A percentile compares a stretch with the other conserved stretches of the same genome.
These are phyloP conservation scores for Digitaria exilis DNA, from an alignment of 202 grass and related monocot species.

Conservation along the genomic window DNA sequence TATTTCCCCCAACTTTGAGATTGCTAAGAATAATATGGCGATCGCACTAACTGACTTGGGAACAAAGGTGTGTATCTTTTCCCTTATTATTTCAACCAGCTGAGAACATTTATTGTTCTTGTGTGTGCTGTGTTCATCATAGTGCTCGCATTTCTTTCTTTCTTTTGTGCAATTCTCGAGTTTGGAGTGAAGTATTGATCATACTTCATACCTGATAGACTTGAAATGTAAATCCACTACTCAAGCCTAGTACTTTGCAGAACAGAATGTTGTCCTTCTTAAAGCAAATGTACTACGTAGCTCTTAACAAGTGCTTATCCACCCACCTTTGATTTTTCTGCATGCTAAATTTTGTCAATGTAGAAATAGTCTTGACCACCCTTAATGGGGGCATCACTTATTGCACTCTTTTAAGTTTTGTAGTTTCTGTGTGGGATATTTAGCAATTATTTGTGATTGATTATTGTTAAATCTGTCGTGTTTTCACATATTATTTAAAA, in stretches of 20 bases:
- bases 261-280: background rate
- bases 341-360: background rate
- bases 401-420: background rate
- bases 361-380: background rate
- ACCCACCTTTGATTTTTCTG: background rate
- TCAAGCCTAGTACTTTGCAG: background rate
- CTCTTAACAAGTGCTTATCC: background rate
- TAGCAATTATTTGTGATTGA: too few species aligned
- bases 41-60: slow-evolving; percentile 97
- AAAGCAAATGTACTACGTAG: background rate
- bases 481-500: slow-evolving; percentile 29
- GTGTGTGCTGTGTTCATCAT: slow-evolving; percentile 16
- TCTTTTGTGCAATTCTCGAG: slow-evolving; percentile 21
- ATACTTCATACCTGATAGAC: background rate
- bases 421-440: background rate
- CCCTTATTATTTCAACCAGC: slow-evolving; percentile 20
- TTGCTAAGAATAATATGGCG: slow-evolving; percentile 99
- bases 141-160: background rate
- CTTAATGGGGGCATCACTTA: slow-evolving; percentile 21
- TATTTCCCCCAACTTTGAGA: slow-evolving; percentile 98
- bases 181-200: background rate
- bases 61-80: slow-evolving; percentile 72
- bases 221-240: background rate
- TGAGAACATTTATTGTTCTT: background rate
- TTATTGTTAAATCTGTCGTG: slow-evolving; percentile 19